Evolutionary conservation across 2,329 filamentous ascomycete species (phyloP).

Genomic region (Furcasterigmium sp.): DNA sequence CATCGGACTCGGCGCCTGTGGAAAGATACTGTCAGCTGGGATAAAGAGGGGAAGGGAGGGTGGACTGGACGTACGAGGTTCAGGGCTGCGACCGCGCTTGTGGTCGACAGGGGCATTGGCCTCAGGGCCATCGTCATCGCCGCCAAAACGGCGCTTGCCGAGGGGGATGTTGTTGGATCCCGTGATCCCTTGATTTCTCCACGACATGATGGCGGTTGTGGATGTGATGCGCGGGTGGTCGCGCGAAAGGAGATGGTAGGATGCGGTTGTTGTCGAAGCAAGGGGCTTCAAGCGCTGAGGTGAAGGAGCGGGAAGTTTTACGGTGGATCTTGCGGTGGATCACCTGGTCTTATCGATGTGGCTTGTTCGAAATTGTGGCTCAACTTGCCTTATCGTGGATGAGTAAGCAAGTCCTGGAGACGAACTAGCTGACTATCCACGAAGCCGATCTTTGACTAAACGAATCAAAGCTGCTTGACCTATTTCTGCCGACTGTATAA

Average conservation of each 20-base stretch:
- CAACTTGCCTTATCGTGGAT: slow-evolving; percentile 3
- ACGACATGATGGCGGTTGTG: slow-evolving; percentile 46
- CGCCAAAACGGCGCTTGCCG: slow-evolving; percentile 78
- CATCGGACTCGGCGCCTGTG: slow-evolving; percentile 58
- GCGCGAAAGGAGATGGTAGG: no score
- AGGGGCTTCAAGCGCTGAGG: no score
- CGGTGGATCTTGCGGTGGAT: no score
- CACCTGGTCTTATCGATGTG: no score
- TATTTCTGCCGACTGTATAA: no score
- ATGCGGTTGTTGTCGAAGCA: no score
- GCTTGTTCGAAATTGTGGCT: no score
- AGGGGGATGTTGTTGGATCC: slow-evolving; percentile 98
- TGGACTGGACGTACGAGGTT: slow-evolving; percentile 55
- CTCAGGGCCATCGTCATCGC: slow-evolving; percentile 38
- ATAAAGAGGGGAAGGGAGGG: not conserved
- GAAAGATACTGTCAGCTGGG: slow-evolving; percentile 16
- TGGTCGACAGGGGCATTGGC: slow-evolving; percentile 38
- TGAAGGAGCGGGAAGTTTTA: no score
- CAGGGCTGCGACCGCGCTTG: slow-evolving; percentile 91
- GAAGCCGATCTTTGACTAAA: no score
- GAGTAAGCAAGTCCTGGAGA: no score
- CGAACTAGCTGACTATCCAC: no score
- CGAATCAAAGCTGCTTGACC: no score
- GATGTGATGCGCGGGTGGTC: not conserved
- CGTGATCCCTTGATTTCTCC: slow-evolving; percentile 78